phyloP scores from a whole-genome alignment of 176 grass and related monocot genomes.

The Carex cristatella region DNA sequence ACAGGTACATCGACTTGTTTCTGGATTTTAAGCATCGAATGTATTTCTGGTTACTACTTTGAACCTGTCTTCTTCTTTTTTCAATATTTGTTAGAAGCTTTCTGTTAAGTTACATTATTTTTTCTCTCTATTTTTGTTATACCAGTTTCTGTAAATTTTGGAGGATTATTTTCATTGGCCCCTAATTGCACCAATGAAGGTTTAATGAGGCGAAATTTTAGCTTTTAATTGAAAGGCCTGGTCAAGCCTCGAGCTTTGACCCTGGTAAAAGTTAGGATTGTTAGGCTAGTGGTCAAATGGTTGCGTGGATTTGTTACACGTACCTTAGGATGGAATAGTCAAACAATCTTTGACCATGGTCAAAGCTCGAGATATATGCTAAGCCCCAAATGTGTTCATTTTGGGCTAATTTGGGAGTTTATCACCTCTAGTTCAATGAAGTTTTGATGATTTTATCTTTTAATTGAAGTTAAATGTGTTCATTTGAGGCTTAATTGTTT shows the following conservation, averaged over 20 bases:
- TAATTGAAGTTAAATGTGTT: background rate
- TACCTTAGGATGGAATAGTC: too few relatives aligned
- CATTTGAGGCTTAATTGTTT: background rate
- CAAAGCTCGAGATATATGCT: too few relatives aligned
- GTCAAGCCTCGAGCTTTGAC: too few relatives aligned
- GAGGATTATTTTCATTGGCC: slow-evolving; percentile 15
- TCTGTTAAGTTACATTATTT: slow-evolving; percentile 1
- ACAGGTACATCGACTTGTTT: slow-evolving; percentile 57
- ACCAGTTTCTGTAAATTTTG: background rate
- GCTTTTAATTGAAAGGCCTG: background rate
- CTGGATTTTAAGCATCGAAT: background rate
- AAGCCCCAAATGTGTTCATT: too few relatives aligned
- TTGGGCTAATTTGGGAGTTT: background rate
- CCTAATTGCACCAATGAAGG: background rate
- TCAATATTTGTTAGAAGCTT: background rate
- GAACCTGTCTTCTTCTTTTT: background rate
- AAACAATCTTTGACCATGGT: too few relatives aligned
- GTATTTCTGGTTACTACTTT: background rate
- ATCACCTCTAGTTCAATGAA: background rate
- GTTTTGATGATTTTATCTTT: background rate
- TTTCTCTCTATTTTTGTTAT: background rate
- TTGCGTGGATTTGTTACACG: too few relatives aligned
- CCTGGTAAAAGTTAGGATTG: too few relatives aligned
- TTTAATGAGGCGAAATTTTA: background rate
- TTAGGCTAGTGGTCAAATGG: too few relatives aligned